Percentiles rank a stretch among this genome's conserved stretches.
These are phyloP conservation scores for Cyberlindnera veronae DNA, from an alignment of 805 yeast genomes.

Conservation along the genomic window DNA sequence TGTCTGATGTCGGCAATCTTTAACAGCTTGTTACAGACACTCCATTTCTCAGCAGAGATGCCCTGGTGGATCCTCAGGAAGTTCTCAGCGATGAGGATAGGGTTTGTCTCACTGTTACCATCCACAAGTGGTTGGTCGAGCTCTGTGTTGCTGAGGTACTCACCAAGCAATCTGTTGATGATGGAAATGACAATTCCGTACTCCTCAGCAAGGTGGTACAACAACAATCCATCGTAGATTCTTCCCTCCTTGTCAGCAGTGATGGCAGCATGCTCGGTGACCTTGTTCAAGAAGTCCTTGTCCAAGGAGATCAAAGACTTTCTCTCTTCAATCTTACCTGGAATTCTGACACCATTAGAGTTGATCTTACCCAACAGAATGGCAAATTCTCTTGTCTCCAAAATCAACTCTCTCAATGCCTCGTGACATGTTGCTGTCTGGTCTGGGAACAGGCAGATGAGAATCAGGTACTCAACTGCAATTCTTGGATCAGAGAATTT, in stretches of 20 bases:
- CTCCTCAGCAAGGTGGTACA: constrained; percentile 87
- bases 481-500: constrained; percentile 82
- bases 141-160: constrained; percentile 68
- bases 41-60: constrained; percentile 57
- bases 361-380: constrained; percentile 80
- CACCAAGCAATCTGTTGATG: constrained; percentile 75
- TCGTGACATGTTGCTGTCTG: constrained; percentile 65
- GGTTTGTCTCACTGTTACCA: constrained; percentile 42
- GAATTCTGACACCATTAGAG: constrained; percentile 69
- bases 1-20: constrained; percentile 67
- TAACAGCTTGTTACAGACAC: constrained; percentile 62
- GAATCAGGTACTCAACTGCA: constrained; percentile 83
- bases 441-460: constrained; percentile 54
- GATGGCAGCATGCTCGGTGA: constrained; percentile 80
- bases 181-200: constrained; percentile 74
- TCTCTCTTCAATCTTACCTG: constrained; percentile 83
- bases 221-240: constrained; percentile 73
- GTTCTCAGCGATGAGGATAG: constrained; percentile 36
- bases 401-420: constrained; percentile 76
- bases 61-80: constrained; percentile 47
- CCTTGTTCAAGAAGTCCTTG: constrained; percentile 58
- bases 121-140: constrained; percentile 48
- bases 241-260: constrained; percentile 92
- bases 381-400: constrained; percentile 82
- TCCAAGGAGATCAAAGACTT: constrained; percentile 61